A percentile compares a stretch with the other conserved stretches of the same genome.
phyloP scores from a whole-genome alignment of 352 stramenopile species.

The Aphanomyces astaci region DNA sequence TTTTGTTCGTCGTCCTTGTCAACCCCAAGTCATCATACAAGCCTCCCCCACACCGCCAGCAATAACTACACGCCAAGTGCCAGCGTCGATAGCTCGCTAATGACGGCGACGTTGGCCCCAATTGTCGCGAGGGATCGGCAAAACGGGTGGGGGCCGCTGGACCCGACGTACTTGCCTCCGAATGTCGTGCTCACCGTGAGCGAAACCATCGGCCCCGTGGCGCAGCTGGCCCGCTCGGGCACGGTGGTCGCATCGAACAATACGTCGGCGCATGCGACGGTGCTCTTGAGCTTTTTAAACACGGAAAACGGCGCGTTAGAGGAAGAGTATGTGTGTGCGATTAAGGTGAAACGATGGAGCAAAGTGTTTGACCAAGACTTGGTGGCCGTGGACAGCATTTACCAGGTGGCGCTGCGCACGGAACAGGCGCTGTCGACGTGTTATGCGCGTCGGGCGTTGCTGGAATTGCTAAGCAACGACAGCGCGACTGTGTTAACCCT shows the following conservation, averaged over 20 bases:
- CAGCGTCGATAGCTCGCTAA: conserved; percentile 52
- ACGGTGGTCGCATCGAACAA: conserved; percentile 39
- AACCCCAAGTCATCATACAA: too few species aligned
- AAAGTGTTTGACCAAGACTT: conserved; percentile 75
- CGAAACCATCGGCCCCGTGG: conserved; percentile 54
- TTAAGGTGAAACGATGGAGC: conserved; percentile 65
- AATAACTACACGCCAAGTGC: not conserved
- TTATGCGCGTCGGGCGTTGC: conserved; percentile 60
- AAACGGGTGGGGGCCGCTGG: conserved; percentile 58
- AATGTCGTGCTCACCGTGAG: conserved; percentile 77
- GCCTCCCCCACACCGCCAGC: not conserved
- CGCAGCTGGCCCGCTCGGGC: conserved; percentile 55
- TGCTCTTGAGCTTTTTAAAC: conserved; percentile 78
- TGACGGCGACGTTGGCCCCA: conserved; percentile 66
- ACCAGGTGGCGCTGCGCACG: conserved; percentile 61
- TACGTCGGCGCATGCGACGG: too few species aligned
- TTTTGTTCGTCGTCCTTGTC: conserved; percentile 22
- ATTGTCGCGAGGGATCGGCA: conserved; percentile 46
- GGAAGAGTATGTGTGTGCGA: conserved; percentile 69
- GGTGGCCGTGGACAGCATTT: conserved; percentile 57
- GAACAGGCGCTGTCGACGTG: conserved; percentile 76
- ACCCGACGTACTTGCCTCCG: conserved; percentile 58
- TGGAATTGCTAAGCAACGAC: conserved; percentile 30
- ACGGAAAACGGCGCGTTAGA: conserved; percentile 80
- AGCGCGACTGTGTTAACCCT: conserved; percentile 33